Percentiles rank a stretch among this genome's conserved stretches.
Evolutionary conservation across 2,329 filamentous ascomycete species (phyloP).

Genomic region (Xylariaceae sp.): DNA sequence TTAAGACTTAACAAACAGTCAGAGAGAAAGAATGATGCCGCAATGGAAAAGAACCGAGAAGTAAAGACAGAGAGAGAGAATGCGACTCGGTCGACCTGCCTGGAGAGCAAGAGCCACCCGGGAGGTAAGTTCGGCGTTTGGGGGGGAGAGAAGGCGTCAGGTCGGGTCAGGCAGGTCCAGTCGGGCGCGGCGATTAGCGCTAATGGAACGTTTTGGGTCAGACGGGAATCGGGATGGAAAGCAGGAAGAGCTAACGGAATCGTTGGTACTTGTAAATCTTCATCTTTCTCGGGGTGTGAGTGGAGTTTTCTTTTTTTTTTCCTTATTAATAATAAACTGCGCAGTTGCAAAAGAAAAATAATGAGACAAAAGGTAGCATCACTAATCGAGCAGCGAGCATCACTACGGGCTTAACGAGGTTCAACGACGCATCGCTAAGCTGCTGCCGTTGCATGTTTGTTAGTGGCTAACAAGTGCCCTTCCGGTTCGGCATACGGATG

Average conservation of each 20-base stretch:
- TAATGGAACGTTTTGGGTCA: no score
- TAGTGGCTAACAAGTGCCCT: not conserved
- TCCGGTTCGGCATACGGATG: not conserved
- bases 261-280: not conserved
- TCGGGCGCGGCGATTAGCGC: no score
- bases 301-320: not conserved
- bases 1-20: not conserved
- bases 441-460: not conserved
- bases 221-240: no score
- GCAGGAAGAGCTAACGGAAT: not conserved
- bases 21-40: not conserved
- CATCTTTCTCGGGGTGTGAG: not conserved
- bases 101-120: no score
- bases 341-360: not conserved
- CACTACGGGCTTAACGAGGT: no score
- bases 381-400: not conserved
- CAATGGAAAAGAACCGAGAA: not conserved
- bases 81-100: not conserved
- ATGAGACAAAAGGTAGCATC: not conserved
- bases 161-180: no score
- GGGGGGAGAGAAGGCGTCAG: no score
- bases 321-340: not conserved
- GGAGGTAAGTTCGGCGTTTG: no score
- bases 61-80: not conserved
- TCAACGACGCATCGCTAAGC: not conserved